Evolutionary conservation across 345 rosid genomes (phyloP), one percentile per base, ranked within the genome.

Genomic region (Rhizophora mangle): DNA sequence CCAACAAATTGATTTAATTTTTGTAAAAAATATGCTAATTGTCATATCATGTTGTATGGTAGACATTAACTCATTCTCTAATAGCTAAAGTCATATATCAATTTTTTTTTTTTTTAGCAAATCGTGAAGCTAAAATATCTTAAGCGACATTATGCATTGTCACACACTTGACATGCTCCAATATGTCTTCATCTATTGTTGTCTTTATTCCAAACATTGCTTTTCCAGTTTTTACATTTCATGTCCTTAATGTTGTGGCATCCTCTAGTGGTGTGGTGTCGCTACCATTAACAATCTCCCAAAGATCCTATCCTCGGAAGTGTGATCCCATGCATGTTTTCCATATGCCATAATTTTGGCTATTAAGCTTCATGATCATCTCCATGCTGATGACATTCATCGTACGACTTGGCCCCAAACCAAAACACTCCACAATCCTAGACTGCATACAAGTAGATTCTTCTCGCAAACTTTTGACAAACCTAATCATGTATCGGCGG

Each of bases 401-500:
- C 9, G 7, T 34, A 34, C 10, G 2, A 34, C 10, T 1, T 34
- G 2, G 10, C 1, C 37, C 0, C 0, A 34, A 0, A 34, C 37
- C 9, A 34, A 34, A 1, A 34, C 2, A 34, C 2, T 34, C 1
- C 6, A 7, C 9, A 34, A 0, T 34, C 6, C 1, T 7, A 34
- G 1, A 7, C 1, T 34, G 2, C 37, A 7, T 34, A 34, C 9
- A 7, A 34, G 2, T 7, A 34, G 8, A 32, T 6, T 32, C 1
- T 32, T 0, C 6, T 34, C 37, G 1, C 9, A 0, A 34, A 34
- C 9, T 6, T 2, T 34, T 34, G 2, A 34, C 7, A 2, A 34
- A 34, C 9, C 1, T 0, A 1, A 34, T 1, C 1, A 7, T 1
- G 8, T 0, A 7, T 34, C 1, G 9, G 1, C 0, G 0, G 1